A percentile compares a stretch with the other conserved stretches of the same genome.
These are phyloP conservation scores for Cyclotella sp. DNA, from an alignment of 108 stramenopile species.

Conservation along the genomic window DNA sequence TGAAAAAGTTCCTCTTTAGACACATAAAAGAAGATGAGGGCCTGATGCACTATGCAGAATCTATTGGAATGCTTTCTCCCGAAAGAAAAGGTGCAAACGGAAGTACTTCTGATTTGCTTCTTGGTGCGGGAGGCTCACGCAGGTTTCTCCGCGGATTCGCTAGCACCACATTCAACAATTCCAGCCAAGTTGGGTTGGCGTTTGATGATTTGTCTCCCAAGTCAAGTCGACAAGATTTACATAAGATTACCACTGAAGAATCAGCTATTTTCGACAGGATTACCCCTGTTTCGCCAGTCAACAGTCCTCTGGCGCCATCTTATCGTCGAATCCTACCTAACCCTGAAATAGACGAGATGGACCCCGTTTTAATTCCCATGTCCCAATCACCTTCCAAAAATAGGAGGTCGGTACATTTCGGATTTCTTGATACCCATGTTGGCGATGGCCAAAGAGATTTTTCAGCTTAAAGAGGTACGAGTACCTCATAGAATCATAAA, in stretches of 20 bases:
- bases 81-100: constrained; percentile 32
- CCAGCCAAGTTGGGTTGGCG: constrained; percentile 43
- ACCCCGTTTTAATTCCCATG: constrained; percentile 7
- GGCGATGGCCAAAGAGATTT: not conserved
- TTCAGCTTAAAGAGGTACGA: no score
- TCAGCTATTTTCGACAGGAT: not conserved
- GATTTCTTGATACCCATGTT: constrained; percentile 12
- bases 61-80: constrained; percentile 45
- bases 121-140: not conserved
- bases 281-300: not conserved
- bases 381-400: constrained; percentile 12
- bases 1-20: constrained; percentile 58
- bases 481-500: no score
- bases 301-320: not conserved
- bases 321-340: not conserved
- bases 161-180: constrained; percentile 16
- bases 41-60: constrained; percentile 52
- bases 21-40: constrained; percentile 58
- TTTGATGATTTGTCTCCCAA: constrained; percentile 24
- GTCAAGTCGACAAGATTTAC: constrained; percentile 18
- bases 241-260: constrained; percentile 15
- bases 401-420: constrained; percentile 24
- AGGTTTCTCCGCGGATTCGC: constrained; percentile 10
- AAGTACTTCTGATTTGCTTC: not conserved
- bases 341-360: not conserved